These are phyloP conservation scores for Corymbia calophylla DNA, from an alignment of 441 rosid genomes.

Conservation along the genomic window DNA sequence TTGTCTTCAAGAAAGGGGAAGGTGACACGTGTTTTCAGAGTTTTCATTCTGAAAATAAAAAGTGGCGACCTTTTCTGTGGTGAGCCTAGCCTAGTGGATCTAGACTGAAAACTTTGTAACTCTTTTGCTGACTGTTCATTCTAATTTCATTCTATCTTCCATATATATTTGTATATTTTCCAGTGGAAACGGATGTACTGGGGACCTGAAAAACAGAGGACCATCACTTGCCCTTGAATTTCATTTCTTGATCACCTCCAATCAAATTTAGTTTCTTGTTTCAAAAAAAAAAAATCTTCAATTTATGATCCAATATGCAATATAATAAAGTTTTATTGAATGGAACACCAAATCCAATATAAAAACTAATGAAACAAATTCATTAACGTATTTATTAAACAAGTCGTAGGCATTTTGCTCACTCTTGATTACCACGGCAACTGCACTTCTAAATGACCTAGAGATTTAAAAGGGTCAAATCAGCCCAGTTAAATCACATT, in stretches of 20 bases:
- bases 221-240: too few relatives aligned
- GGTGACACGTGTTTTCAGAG: neutral
- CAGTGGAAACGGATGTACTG: fast-evolving
- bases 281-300: neutral
- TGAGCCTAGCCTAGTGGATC: neutral
- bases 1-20: fast-evolving
- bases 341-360: neutral
- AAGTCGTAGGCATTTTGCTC: neutral
- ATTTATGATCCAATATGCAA: neutral
- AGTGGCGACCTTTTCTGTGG: neutral
- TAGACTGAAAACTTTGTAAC: too few relatives aligned
- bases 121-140: neutral
- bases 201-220: neutral
- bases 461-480: neutral
- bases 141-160: neutral
- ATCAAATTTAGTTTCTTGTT: too few relatives aligned
- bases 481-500: neutral
- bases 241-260: too few relatives aligned
- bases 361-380: too few relatives aligned
- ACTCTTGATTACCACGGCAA: neutral
- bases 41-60: neutral
- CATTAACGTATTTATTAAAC: neutral
- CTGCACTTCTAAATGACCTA: neutral
- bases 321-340: neutral
- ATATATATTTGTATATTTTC: neutral